Percentiles rank a stretch among this genome's conserved stretches.
Evolutionary conservation across 108 stramenopile genomes (phyloP).

Genomic region (Chaetoceros muelleri): DNA sequence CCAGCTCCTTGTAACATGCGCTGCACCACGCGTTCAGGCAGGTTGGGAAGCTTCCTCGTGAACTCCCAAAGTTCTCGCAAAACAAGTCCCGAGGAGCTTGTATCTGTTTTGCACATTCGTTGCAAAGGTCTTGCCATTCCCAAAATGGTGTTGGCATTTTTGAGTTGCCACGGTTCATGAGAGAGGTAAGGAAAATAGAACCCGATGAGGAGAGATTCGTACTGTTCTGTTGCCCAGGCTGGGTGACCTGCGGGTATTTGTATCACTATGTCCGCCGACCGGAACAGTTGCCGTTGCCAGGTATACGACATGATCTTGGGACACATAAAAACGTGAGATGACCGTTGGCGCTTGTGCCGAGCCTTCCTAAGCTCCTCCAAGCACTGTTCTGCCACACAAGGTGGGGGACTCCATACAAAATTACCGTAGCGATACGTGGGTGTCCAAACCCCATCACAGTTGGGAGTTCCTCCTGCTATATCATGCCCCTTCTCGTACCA

Average conservation of each 20-base stretch:
- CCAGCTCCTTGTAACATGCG: constrained; percentile 14
- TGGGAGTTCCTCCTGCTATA: not conserved
- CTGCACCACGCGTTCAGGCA: constrained; percentile 26
- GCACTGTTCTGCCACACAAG: constrained; percentile 11
- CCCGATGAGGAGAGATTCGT: constrained; percentile 22
- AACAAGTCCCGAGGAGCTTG: constrained; percentile 16
- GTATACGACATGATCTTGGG: constrained; percentile 27
- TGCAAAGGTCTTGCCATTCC: constrained; percentile 16
- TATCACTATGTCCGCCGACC: constrained; percentile 13
- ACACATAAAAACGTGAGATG: constrained; percentile 7
- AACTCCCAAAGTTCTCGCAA: constrained; percentile 34
- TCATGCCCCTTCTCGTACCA: not conserved
- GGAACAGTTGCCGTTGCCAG: constrained; percentile 20
- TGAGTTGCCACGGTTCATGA: constrained; percentile 16
- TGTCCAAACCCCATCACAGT: constrained; percentile 17
- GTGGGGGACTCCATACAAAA: constrained; percentile 19
- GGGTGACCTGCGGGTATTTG: constrained; percentile 6
- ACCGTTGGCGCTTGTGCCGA: constrained; percentile 15
- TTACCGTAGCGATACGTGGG: not conserved
- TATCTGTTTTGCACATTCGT: constrained; percentile 12
- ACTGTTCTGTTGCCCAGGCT: constrained; percentile 11
- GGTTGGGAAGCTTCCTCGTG: constrained; percentile 8
- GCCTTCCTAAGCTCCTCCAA: constrained; percentile 21
- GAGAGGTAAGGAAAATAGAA: constrained; percentile 27
- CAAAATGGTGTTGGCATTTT: not conserved